A percentile compares a stretch with the other conserved stretches of the same genome.
Conservation (phyloP, 345 rosid genomes). For the Chamaenerion angustifolium region DNA sequence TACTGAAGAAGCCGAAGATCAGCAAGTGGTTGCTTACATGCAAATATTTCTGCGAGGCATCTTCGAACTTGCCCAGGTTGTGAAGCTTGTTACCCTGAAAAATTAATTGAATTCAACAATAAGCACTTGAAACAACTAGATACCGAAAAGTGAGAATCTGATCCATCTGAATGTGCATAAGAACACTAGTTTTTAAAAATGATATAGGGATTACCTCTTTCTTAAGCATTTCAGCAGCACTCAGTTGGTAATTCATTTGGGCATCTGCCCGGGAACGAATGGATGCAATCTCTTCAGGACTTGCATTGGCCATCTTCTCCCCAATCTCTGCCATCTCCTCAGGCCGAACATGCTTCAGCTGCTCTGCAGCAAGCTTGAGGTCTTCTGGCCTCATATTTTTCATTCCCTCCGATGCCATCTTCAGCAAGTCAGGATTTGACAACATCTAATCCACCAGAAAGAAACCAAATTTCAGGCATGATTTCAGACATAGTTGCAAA, state of each 20-base stretch:
- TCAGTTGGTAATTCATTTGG: constrained; percentile 49
- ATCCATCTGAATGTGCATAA: no score
- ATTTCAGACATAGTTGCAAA: no score
- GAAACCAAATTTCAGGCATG: background rate
- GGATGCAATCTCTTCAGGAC: constrained; percentile 73
- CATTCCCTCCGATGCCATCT: constrained; percentile 91
- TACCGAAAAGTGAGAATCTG: no score
- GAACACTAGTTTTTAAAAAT: no score
- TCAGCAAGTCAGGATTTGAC: constrained; percentile 93
- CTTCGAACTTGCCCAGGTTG: constrained; percentile 53
- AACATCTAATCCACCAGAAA: constrained; percentile 47
- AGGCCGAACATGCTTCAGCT: constrained; percentile 62
- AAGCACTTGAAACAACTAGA: background rate
- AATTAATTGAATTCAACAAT: constrained; percentile 5
- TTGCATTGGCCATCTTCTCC: constrained; percentile 76
- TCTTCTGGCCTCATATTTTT: constrained; percentile 86
- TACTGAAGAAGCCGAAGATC: no score
- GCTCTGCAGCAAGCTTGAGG: constrained; percentile 77
- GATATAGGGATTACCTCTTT: constrained; percentile 32
- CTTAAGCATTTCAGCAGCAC: constrained; percentile 78
- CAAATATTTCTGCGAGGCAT: constrained; percentile 67
- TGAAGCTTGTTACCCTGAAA: constrained; percentile 86
- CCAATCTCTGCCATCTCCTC: constrained; percentile 87
- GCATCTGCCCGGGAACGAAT: constrained; percentile 73
- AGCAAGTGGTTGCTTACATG: constrained; percentile 35